These are phyloP conservation scores for Dactylellina parvicollis DNA, from an alignment of 2,329 filamentous ascomycete genomes.

Conservation along the genomic window DNA sequence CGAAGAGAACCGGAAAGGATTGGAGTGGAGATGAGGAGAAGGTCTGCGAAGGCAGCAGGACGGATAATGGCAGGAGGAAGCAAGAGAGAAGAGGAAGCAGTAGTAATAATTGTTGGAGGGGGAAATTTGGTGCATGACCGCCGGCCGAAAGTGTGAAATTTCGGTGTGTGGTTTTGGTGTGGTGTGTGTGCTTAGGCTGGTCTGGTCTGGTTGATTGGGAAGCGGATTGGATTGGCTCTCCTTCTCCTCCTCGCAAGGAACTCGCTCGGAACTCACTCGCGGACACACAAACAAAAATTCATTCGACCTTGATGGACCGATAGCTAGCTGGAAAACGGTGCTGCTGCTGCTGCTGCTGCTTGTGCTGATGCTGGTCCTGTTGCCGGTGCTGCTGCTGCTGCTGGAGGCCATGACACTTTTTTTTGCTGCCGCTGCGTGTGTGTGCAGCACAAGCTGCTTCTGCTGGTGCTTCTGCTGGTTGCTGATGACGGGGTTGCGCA, in stretches of 20 bases:
- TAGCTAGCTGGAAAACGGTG: background rate
- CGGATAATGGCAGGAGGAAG: constrained; percentile 59
- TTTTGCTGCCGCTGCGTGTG: background rate
- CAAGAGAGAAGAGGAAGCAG: constrained; percentile 60
- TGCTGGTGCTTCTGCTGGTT: background rate
- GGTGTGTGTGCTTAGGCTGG: constrained; percentile 44
- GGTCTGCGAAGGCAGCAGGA: constrained; percentile 59
- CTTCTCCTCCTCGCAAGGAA: constrained; percentile 11
- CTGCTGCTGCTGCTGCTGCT: background rate
- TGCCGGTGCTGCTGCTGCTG: background rate
- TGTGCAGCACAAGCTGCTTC: background rate
- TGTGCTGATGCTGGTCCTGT: background rate
- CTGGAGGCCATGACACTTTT: background rate
- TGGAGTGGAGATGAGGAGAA: constrained; percentile 58
- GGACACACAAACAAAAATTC: background rate
- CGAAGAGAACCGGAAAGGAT: constrained; percentile 12
- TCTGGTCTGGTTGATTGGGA: constrained; percentile 8
- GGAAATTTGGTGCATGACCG: constrained; percentile 57
- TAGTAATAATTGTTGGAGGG: constrained; percentile 57
- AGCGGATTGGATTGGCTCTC: constrained; percentile 41
- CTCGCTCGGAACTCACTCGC: background rate
- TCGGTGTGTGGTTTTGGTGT: constrained; percentile 52
- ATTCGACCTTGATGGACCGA: no score
- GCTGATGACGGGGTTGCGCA: constrained; percentile 52
- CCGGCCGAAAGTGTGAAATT: constrained; percentile 55